phyloP scores from a whole-genome alignment of 257 asterid species.

The Solanum virginianum region DNA sequence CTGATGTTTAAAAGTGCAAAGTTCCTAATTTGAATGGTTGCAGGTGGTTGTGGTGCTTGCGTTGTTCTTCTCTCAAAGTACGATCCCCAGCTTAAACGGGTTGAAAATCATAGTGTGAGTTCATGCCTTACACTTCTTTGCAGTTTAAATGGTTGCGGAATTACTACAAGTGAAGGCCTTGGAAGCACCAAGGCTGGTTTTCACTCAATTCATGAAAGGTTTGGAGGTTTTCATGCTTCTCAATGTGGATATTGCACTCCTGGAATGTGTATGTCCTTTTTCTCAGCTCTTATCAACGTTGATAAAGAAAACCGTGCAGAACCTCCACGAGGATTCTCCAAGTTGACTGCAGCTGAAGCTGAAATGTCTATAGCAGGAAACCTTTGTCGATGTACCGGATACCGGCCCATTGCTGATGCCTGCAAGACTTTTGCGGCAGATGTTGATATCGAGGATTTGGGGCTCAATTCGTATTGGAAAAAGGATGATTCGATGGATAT shows the following conservation, averaged over 20 bases:
- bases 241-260: conserved; percentile 83
- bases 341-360: conserved; percentile 48
- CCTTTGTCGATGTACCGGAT: conserved; percentile 70
- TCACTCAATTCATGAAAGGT: conserved; percentile 64
- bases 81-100: conserved; percentile 18
- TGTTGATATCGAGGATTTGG: conserved; percentile 65
- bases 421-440: conserved; percentile 58
- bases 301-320: conserved; percentile 22
- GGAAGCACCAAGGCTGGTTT: conserved; percentile 59
- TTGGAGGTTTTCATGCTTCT: conserved; percentile 74
- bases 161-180: conserved; percentile 68
- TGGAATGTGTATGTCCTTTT: conserved; percentile 68
- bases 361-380: conserved; percentile 56
- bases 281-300: conserved; percentile 48
- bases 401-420: conserved; percentile 67
- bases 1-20: background rate
- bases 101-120: conserved; percentile 35
- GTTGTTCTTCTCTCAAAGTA: conserved; percentile 59
- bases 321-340: conserved; percentile 45
- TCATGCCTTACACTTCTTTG: conserved; percentile 74
- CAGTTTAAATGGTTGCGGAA: conserved; percentile 53
- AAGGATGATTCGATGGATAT: conserved; percentile 26
- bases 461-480: conserved; percentile 50
- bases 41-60: conserved; percentile 90
- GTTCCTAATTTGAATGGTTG: background rate